Percentiles rank a stretch among this genome's conserved stretches.
These are phyloP conservation scores for Ophiognomonia clavigignenti-juglandacearum DNA, from an alignment of 2,329 filamentous ascomycete genomes.

Conservation along the genomic window DNA sequence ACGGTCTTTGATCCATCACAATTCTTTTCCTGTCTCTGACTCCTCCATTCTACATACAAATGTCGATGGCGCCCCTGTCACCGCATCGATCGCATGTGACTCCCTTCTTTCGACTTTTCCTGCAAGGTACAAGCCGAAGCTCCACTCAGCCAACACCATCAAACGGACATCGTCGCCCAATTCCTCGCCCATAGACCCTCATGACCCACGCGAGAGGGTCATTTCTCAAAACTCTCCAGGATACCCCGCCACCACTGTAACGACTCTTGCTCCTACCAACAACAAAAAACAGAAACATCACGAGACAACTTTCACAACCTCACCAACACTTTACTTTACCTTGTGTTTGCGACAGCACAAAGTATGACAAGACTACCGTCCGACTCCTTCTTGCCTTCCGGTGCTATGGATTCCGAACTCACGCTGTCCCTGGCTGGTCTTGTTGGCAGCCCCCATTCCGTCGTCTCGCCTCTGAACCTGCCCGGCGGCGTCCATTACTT, in stretches of 20 bases:
- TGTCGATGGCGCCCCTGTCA: conserved; percentile 9
- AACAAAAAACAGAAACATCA: not conserved
- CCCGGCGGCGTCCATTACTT: conserved; percentile 34
- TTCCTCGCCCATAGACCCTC: not conserved
- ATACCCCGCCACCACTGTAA: not conserved
- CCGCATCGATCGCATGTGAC: conserved; percentile 5
- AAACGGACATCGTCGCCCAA: conserved; percentile 4
- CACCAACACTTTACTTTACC: not conserved
- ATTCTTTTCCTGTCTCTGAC: not conserved
- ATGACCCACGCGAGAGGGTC: too few species aligned
- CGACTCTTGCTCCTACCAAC: not conserved
- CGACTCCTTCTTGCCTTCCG: conserved; percentile 38
- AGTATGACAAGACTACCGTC: conserved; percentile 36
- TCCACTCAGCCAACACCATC: not conserved
- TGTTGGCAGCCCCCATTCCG: conserved; percentile 27
- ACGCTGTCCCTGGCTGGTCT: conserved; percentile 21
- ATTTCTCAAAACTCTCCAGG: not conserved
- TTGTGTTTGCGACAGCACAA: not conserved
- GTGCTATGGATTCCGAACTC: conserved; percentile 30
- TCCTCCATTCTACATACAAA: too few species aligned
- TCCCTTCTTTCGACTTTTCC: not conserved
- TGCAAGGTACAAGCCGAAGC: not conserved
- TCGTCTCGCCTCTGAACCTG: conserved; percentile 36
- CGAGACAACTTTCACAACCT: not conserved
- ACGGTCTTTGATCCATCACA: conserved; percentile 14